These are phyloP conservation scores for Diplocarpon mali DNA, from an alignment of 2,329 filamentous ascomycete genomes.

Conservation along the genomic window DNA sequence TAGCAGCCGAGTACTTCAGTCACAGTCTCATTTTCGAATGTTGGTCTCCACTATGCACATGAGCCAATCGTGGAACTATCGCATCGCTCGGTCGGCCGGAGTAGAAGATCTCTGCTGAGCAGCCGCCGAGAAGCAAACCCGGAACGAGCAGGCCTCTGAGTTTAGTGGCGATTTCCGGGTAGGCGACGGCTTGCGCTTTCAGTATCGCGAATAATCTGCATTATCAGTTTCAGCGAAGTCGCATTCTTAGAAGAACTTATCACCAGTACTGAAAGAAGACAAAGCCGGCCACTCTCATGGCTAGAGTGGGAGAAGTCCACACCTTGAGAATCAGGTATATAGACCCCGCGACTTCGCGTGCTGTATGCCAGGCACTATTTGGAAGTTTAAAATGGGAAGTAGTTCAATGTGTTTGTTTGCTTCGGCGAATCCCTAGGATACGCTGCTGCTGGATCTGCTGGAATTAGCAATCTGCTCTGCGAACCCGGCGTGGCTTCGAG, in stretches of 20 bases:
- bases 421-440: neutral
- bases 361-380: slow-evolving; percentile 37
- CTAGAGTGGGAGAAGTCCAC: slow-evolving; percentile 36
- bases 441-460: no score
- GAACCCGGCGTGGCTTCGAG: slow-evolving; percentile 27
- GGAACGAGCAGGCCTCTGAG: slow-evolving; percentile 41
- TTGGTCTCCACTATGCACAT: slow-evolving; percentile 32
- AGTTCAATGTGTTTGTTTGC: neutral
- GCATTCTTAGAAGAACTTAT: slow-evolving; percentile 18
- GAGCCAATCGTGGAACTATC: slow-evolving; percentile 36
- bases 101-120: slow-evolving; percentile 39
- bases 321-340: slow-evolving; percentile 35
- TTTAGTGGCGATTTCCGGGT: slow-evolving; percentile 30
- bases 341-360: slow-evolving; percentile 39
- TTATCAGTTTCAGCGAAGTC: neutral
- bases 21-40: slow-evolving; percentile 45
- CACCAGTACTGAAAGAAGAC: slow-evolving; percentile 48
- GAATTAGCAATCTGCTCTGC: neutral
- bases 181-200: slow-evolving; percentile 20
- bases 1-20: slow-evolving; percentile 41
- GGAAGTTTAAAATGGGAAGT: slow-evolving; percentile 15
- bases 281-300: slow-evolving; percentile 36
- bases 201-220: slow-evolving; percentile 8
- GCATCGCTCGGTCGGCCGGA: slow-evolving; percentile 43
- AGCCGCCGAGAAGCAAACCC: slow-evolving; percentile 41